These are phyloP conservation scores for Hypoxylon sp. DNA, from an alignment of 2,329 filamentous ascomycete species.

Conservation along the genomic window DNA sequence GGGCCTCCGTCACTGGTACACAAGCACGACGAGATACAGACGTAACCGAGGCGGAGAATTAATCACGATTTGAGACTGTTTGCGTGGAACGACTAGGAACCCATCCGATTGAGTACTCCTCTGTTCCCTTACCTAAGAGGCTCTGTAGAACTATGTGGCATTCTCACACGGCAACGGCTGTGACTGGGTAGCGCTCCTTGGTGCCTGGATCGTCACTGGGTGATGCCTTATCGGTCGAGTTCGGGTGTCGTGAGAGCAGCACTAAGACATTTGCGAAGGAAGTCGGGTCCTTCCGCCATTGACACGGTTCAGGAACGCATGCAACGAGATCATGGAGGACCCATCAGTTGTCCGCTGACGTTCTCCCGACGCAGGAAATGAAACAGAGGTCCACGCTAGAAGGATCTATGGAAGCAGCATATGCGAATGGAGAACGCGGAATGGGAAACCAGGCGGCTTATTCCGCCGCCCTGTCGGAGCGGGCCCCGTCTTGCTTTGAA, in stretches of 20 bases:
- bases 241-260: conserved; percentile 43
- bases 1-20: conserved; percentile 25
- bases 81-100: conserved; percentile 40
- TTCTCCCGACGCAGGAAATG: conserved; percentile 35
- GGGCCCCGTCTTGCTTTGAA: conserved; percentile 32
- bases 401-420: conserved; percentile 32
- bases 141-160: conserved; percentile 28
- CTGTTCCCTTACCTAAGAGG: conserved; percentile 28
- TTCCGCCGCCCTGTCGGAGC: conserved; percentile 31
- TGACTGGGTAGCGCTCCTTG: conserved; percentile 33
- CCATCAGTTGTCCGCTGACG: conserved; percentile 21
- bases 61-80: conserved; percentile 43
- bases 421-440: conserved; percentile 35
- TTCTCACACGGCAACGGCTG: conserved; percentile 42
- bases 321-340: conserved; percentile 34
- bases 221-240: conserved; percentile 41
- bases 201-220: conserved; percentile 44
- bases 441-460: conserved; percentile 38
- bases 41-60: conserved; percentile 42
- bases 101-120: conserved; percentile 37
- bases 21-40: conserved; percentile 28
- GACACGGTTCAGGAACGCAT: conserved; percentile 40
- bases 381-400: conserved; percentile 40
- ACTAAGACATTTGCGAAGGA: conserved; percentile 37
- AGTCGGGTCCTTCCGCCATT: conserved; percentile 48